These are phyloP conservation scores for Byssothecium circinans DNA, from an alignment of 2,329 filamentous ascomycete species.

Conservation along the genomic window DNA sequence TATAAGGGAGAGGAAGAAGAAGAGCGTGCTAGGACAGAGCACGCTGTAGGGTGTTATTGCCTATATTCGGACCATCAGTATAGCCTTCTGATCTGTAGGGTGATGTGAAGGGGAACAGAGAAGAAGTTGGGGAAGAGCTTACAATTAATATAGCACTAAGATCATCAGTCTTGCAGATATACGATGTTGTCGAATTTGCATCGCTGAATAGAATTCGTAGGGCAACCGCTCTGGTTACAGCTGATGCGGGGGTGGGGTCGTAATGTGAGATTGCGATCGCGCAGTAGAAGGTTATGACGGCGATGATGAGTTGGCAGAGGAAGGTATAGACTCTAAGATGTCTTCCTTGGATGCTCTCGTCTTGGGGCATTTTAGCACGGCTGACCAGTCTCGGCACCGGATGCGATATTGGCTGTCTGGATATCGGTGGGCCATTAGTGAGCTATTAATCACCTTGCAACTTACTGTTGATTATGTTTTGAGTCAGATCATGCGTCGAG, in stretches of 20 bases:
- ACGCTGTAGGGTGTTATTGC: not conserved
- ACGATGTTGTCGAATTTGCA: not conserved
- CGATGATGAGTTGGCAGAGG: not conserved
- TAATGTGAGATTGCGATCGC: not conserved
- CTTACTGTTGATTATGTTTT: slow-evolving; percentile 1
- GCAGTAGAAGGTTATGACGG: not conserved
- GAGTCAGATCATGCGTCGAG: not conserved
- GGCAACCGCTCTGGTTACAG: not conserved
- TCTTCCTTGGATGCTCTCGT: not conserved
- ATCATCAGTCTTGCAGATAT: not conserved
- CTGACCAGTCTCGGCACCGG: not conserved
- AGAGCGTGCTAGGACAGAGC: not conserved
- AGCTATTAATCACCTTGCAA: not conserved
- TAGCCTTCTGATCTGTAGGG: not conserved
- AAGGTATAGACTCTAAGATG: not conserved
- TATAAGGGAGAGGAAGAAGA: not conserved
- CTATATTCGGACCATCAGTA: not conserved
- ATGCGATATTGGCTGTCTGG: not conserved
- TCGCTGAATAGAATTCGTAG: not conserved
- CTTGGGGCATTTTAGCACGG: not conserved
- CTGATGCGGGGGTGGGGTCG: not conserved
- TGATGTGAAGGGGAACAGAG: not conserved
- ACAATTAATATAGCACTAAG: not conserved
- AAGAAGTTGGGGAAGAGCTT: not conserved
- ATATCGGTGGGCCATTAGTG: not conserved